Base-by-base conservation (phyloP, 306 rosid genomes). In the Acmispon strigosus region DNA sequence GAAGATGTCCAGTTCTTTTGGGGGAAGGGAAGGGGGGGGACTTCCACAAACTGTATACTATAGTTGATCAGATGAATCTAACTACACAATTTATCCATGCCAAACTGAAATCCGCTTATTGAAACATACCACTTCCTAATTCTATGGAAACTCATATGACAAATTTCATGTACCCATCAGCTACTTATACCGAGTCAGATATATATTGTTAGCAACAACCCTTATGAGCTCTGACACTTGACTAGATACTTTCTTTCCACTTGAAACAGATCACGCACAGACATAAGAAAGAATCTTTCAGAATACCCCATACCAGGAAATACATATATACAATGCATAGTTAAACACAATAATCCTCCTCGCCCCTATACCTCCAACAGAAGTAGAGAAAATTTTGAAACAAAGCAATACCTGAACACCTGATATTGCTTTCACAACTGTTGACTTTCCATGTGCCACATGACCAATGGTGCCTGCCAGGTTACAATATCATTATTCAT, bases 381-480 rank as follows among this genome's bases (percentile, higher is more conserved):
- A 34, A 61, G 54, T 9, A 10, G 29, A 70, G 4, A 36, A 24
- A 34, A 42, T 7, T 15, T 42, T 37, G 14, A 66, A 44, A 5
- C 44, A 63, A 57, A 55, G 51, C 58, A 81, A 41, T 83, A 83
- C 97, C 98, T 93, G 97, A 76, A 93, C 97, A 63, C 98, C 98
- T 16, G 98, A 93, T 77, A 93, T 90, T 62, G 98, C 98, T 78
- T 93, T 90, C 50, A 93, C 98, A 16, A 93, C 96, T 0, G 98
- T 93, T 1, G 98, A 93, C 80, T 93, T 93, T 10, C 98, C 98
- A 78, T 93, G 98, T 5, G 98, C 98, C 92, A 93, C 98, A 49
- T 93, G 98, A 61, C 98, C 98, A 0, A 93, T 93, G 55, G 98
- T 93, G 15, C 97, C 98, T 93, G 87, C 52, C 27, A 85, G 52